Evolutionary conservation across 2,329 filamentous ascomycete genomes (phyloP), one percentile per base, ranked within the genome.

Genomic region (Balansia obtecta): DNA sequence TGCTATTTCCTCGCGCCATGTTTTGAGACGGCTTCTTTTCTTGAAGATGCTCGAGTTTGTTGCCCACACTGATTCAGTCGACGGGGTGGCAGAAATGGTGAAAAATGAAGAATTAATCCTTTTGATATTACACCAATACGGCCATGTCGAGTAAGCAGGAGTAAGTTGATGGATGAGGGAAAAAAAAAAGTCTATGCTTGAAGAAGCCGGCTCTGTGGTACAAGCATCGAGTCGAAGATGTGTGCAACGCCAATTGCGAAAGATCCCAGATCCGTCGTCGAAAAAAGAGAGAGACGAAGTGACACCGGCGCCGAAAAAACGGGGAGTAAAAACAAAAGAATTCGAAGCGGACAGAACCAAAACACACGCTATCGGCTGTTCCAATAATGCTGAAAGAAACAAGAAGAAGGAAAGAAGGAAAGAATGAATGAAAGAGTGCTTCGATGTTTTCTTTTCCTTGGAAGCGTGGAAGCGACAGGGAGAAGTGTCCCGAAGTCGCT

Each of bases 1-100:
- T 53, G 34, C 54, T 49, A 13, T 50, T 50, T 39, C 57, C 57
- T 16, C 56, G 39, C 13, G 53, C 46, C 60, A 62, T 63, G 16
- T 4, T 43, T 37, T 37, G 9, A 37, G 11, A 13, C 34, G 15
- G 34, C 7, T 15, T 37, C 34, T 37, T 11, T 37, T 9, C 7
- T 37, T 37, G 2, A 4, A 4, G 15, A 12, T 12, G 4, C 11
- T 37, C 34, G 34, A 37, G 11, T 37, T 15, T 15, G 34, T 15
- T 37, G 4, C 6, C 34, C 34, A 4, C 11, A 5, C 10, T 4
- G 7, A 6, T 37, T 7, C 27, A 37, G 15, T 8, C 34, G 10
- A 12, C 34, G 15, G 34, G 15, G 11, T 12, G 11, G 34, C 34
- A 15, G 11, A 37, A 15, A 37, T 37, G 30, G 11, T 37, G 30